Evolutionary conservation across 2,329 filamentous ascomycete genomes (phyloP).

Genomic region (Sphaerulina vaccinii): DNA sequence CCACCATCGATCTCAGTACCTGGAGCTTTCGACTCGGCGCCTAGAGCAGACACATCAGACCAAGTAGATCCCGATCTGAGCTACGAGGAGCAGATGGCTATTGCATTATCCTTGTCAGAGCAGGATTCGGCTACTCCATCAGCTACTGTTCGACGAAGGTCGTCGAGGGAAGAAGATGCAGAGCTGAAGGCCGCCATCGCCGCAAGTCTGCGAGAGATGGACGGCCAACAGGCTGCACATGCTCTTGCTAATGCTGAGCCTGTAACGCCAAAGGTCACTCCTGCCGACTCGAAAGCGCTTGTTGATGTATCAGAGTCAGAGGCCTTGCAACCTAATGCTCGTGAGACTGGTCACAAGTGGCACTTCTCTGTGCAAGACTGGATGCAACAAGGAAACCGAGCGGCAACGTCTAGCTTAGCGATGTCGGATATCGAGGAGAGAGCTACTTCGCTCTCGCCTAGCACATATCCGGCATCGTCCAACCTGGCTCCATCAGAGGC

Average conservation of each 20-base stretch:
- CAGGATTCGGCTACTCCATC: constrained; percentile 32
- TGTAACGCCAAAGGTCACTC: constrained; percentile 16
- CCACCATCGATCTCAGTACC: constrained; percentile 25
- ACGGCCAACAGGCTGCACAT: constrained; percentile 29
- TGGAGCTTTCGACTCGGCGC: constrained; percentile 19
- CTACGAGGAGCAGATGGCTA: constrained; percentile 40
- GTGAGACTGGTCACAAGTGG: too few species aligned
- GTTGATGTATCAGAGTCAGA: constrained; percentile 32
- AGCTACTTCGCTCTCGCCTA: constrained; percentile 21
- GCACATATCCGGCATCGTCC: constrained; percentile 13
- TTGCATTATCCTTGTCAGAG: constrained; percentile 39
- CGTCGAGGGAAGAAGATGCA: constrained; percentile 28
- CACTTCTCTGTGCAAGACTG: too few species aligned
- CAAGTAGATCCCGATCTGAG: constrained; percentile 28
- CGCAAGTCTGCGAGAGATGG: constrained; percentile 36
- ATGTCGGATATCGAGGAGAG: too few species aligned
- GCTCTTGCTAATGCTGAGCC: constrained; percentile 22
- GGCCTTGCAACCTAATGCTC: too few species aligned
- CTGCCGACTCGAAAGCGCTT: constrained; percentile 23
- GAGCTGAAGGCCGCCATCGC: constrained; percentile 37
- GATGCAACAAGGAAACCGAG: too few species aligned
- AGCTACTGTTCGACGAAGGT: constrained; percentile 24
- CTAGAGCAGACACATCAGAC: constrained; percentile 16
- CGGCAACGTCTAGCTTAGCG: too few species aligned
- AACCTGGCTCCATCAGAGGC: constrained; percentile 11